Evolutionary conservation across 768 basidiomycete genomes (phyloP), one percentile per base, ranked within the genome.

Genomic region (Psilocybe tampanensis): DNA sequence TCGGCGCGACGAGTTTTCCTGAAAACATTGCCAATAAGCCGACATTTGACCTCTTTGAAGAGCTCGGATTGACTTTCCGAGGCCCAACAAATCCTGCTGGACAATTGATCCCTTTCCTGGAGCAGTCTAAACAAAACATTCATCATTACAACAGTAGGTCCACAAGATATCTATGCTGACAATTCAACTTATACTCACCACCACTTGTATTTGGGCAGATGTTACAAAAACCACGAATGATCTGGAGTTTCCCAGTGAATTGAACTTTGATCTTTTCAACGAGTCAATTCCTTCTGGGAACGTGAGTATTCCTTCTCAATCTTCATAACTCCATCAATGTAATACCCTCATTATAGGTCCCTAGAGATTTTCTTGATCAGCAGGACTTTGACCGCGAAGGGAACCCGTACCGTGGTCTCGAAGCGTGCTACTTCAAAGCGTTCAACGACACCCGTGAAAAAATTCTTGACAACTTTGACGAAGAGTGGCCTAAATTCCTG

Each of bases 1-100:
- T 69, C 23, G 72, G 73, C 12, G 73, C 70, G 2, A 74, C 72
- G 73, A 69, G 73, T 17, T 74, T 67, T 57, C 73, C 72, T 12
- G 41, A 72, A 11, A 72, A 68, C 41, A 44, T 54, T 8, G 60
- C 66, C 54, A 74, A 71, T 69, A 52, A 64, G 18, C 65, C 55
- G 6, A 65, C 68, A 8, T 70, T 71, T 45, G 57, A 70, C 33
- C 67, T 74, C 34, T 72, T 72, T 61, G 45, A 60, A 6, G 42
- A 56, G 13, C 60, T 62, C 19, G 54, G 47, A 13, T 48, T 55
- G 36, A 32, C 21, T 21, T 29, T 42, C 36, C 43, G 19, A 22
- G n/a, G 29, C 33, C 45, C 47, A n/a, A 22, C 41, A 11, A 42
- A 26, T 8, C 22, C 34, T 42, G 47, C 26, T 11, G 39, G 47